These are phyloP conservation scores for Setomelanomma holmii DNA, from an alignment of 2,329 filamentous ascomycete genomes.

Conservation along the genomic window DNA sequence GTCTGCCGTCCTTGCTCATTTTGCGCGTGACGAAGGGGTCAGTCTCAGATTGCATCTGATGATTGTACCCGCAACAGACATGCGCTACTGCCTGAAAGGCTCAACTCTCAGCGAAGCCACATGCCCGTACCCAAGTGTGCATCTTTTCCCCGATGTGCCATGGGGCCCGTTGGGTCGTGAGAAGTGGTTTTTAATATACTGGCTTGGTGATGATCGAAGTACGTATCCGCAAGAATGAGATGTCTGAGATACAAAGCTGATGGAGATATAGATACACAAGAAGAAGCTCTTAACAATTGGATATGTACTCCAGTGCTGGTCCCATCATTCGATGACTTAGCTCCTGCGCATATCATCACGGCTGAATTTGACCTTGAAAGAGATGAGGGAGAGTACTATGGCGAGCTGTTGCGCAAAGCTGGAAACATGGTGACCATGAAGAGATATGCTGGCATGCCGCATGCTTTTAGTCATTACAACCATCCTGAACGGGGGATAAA, in stretches of 20 bases:
- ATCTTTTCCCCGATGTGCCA: slow-evolving; percentile 20
- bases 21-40: slow-evolving; percentile 21
- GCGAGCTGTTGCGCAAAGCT: slow-evolving; percentile 8
- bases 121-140: slow-evolving; percentile 17
- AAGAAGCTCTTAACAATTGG: slow-evolving; percentile 16
- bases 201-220: slow-evolving; percentile 13
- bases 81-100: slow-evolving; percentile 17
- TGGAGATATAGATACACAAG: slow-evolving; percentile 1
- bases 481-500: slow-evolving; percentile 16
- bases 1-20: slow-evolving; percentile 19
- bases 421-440: slow-evolving; percentile 17
- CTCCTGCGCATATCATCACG: slow-evolving; percentile 21
- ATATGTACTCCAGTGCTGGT: slow-evolving; percentile 19
- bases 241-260: not conserved
- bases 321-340: slow-evolving; percentile 14
- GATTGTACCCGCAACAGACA: slow-evolving; percentile 21
- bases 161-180: slow-evolving; percentile 20
- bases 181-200: slow-evolving; percentile 20
- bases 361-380: slow-evolving; percentile 23
- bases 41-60: slow-evolving; percentile 18
- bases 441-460: slow-evolving; percentile 16
- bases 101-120: slow-evolving; percentile 8
- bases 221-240: not conserved
- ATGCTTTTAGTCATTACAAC: slow-evolving; percentile 20
- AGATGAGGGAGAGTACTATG: slow-evolving; percentile 21